Conservation (phyloP, 148 eudicot genomes). For the Nyssa sinensis region DNA sequence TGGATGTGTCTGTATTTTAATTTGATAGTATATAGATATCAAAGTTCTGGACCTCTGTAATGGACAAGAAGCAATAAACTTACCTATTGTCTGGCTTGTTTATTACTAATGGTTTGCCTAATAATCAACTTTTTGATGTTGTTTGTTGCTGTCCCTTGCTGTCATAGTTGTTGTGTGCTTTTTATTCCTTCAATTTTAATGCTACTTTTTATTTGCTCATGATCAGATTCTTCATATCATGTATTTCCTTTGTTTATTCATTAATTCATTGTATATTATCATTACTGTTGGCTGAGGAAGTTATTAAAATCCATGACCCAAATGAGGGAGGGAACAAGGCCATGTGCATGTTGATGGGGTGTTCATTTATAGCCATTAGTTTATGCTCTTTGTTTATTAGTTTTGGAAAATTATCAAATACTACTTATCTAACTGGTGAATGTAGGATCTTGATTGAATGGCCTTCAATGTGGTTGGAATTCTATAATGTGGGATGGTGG, state of each 20-base stretch:
- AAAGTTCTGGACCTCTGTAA: constrained; percentile 31
- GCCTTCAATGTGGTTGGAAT: no score
- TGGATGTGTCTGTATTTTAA: constrained; percentile 22
- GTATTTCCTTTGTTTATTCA: constrained; percentile 15
- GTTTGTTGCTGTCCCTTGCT: constrained; percentile 16
- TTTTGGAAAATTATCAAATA: background rate
- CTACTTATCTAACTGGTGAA: background rate
- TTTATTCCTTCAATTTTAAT: constrained; percentile 20
- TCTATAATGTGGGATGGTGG: constrained; percentile 16
- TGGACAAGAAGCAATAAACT: constrained; percentile 37
- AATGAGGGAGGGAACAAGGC: constrained; percentile 34
- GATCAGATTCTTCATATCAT: constrained; percentile 28
- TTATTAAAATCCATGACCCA: constrained; percentile 12
- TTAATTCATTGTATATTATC: constrained; percentile 13
- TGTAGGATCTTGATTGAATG: constrained; percentile 3
- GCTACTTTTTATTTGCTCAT: constrained; percentile 3
- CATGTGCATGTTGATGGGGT: constrained; percentile 47
- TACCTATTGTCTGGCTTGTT: constrained; percentile 22
- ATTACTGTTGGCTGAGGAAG: background rate
- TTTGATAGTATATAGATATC: constrained; percentile 22
- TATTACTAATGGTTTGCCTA: constrained; percentile 22
- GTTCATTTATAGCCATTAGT: constrained; percentile 14
- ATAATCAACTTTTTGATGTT: background rate
- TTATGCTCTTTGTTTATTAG: background rate
- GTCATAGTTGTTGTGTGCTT: constrained; percentile 28